phyloP scores from a whole-genome alignment of 495 filamentous ascomycete species.

The Podospora bellae-mahoneyi region DNA sequence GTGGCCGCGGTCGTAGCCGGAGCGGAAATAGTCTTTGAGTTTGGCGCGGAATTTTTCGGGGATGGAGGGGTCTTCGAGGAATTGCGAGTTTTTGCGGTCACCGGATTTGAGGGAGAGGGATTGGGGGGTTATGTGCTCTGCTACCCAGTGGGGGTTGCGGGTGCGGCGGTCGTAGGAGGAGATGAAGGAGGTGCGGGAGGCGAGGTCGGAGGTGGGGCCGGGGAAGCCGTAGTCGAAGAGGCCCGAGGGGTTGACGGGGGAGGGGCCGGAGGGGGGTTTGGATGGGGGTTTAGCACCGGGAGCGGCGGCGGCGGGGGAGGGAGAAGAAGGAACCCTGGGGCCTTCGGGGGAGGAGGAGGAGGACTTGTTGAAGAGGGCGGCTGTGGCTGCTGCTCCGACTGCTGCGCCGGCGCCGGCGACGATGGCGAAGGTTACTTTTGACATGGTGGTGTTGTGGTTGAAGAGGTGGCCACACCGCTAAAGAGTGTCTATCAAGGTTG shows the following conservation, averaged over 20 bases:
- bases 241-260: conserved; percentile 78
- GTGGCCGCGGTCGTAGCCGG: conserved; percentile 95
- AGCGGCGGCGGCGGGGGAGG: conserved; percentile 33
- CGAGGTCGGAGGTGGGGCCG: conserved; percentile 80
- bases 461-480: background rate
- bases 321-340: conserved; percentile 43
- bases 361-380: conserved; percentile 66
- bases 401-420: conserved; percentile 87
- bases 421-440: conserved; percentile 80
- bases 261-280: conserved; percentile 40
- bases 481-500: conserved; percentile 6
- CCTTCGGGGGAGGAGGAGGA: conserved; percentile 52
- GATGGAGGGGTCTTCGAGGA: conserved; percentile 75
- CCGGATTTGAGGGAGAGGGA: conserved; percentile 71
- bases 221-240: conserved; percentile 97
- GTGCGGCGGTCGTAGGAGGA: conserved; percentile 89
- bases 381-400: conserved; percentile 78
- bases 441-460: conserved; percentile 52
- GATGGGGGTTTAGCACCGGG: conserved; percentile 45
- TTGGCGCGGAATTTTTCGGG: conserved; percentile 85
- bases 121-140: conserved; percentile 92
- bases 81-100: conserved; percentile 79
- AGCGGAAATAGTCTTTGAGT: conserved; percentile 87
- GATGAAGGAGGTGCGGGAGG: conserved; percentile 66
- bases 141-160: conserved; percentile 92